A percentile compares a stretch with the other conserved stretches of the same genome.
Conservation (phyloP, 169 alveolate species). For the Cystoisospora suis region DNA sequence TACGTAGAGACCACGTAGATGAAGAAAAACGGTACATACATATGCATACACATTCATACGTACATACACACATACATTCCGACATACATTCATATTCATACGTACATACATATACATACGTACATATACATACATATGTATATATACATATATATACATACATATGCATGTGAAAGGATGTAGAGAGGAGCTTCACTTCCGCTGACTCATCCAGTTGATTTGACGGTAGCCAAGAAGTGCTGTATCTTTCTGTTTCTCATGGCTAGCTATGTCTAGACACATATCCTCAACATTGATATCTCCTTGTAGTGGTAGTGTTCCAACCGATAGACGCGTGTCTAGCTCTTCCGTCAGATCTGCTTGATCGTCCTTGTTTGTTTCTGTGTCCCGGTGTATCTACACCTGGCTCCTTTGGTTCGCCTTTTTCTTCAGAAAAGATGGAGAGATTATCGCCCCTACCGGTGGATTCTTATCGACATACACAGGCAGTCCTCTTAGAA, state of each 20-base stretch:
- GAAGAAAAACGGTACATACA: too few relatives aligned
- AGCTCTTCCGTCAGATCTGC: not conserved
- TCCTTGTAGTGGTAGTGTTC: not conserved
- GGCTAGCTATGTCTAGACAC: not conserved
- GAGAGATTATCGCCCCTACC: too few relatives aligned
- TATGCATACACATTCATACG: not conserved
- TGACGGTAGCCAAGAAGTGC: not conserved
- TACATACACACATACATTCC: not conserved
- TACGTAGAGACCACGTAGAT: not conserved
- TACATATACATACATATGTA: too few relatives aligned
- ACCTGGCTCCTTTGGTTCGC: not conserved
- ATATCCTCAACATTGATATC: not conserved
- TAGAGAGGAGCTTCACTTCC: not conserved
- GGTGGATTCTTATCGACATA: too few relatives aligned
- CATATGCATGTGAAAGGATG: not conserved
- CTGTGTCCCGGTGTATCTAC: too few relatives aligned
- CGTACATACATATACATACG: not conserved
- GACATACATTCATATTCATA: not conserved
- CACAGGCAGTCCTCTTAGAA: too few relatives aligned
- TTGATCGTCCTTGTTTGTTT: too few relatives aligned
- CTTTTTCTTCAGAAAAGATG: not conserved
- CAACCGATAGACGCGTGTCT: not conserved
- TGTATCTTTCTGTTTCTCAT: not conserved
- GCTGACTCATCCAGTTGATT: not conserved
- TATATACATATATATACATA: too few relatives aligned